phyloP scores from a whole-genome alignment of 2,329 filamentous ascomycete genomes.

The Beauveria sp. region DNA sequence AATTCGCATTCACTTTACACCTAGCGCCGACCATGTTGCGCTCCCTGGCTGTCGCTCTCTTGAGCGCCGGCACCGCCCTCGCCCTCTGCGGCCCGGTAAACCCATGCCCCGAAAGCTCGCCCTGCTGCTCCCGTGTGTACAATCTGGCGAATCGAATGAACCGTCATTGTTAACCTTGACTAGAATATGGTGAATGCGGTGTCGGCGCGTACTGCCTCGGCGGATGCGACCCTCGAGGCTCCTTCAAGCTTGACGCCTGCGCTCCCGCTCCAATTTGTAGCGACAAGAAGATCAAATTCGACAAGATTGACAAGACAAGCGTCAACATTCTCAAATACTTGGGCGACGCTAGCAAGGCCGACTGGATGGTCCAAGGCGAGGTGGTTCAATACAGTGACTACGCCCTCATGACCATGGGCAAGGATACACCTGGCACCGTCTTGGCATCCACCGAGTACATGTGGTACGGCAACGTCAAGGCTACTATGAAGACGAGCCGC shows the following conservation, averaged over 20 bases:
- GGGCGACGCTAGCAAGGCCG: constrained; percentile 68
- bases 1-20: not conserved
- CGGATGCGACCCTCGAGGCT: constrained; percentile 85
- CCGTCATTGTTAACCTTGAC: not conserved
- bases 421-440: constrained; percentile 77
- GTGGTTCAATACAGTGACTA: constrained; percentile 61
- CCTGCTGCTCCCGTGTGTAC: constrained; percentile 72
- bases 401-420: constrained; percentile 82
- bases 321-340: constrained; percentile 73
- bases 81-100: constrained; percentile 39
- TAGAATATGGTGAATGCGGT: constrained; percentile 89
- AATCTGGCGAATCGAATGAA: too few relatives aligned
- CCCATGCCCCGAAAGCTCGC: constrained; percentile 64
- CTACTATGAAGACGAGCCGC: constrained; percentile 74
- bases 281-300: constrained; percentile 65
- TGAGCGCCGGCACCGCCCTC: constrained; percentile 24
- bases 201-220: constrained; percentile 92
- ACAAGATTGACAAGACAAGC: constrained; percentile 57
- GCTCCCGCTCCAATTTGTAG: constrained; percentile 77
- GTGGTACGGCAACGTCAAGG: constrained; percentile 94
- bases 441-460: constrained; percentile 79
- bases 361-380: constrained; percentile 84
- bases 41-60: constrained; percentile 24
- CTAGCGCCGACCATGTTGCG: constrained; percentile 23
- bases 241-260: constrained; percentile 76